These are phyloP conservation scores for Wallacemonas sp. DNA, from an alignment of 208 protist species.

Conservation along the genomic window DNA sequence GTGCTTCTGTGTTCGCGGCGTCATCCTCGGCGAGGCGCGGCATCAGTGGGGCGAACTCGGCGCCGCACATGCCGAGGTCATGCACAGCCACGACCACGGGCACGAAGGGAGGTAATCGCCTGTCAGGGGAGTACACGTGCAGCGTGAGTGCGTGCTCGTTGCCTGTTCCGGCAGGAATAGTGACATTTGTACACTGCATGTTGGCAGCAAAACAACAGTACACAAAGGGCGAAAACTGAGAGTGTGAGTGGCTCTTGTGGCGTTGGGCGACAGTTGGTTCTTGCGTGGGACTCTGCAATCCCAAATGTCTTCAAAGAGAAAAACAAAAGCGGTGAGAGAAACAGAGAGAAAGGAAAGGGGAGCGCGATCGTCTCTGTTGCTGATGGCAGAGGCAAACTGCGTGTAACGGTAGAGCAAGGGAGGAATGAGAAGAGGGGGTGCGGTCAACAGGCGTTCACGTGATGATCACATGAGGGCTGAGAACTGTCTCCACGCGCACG, in stretches of 20 bases:
- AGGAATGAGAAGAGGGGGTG: too few relatives aligned
- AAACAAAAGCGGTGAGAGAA: constrained; percentile 1
- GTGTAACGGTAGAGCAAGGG: too few relatives aligned
- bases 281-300: not conserved
- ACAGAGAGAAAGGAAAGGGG: not conserved
- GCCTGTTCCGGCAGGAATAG: not conserved
- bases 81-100: constrained; percentile 3
- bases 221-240: not conserved
- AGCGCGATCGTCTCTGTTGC: too few relatives aligned
- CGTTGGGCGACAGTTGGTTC: not conserved
- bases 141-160: not conserved
- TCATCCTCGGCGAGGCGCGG: not conserved
- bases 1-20: not conserved
- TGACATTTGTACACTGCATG: not conserved
- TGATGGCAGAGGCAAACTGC: too few relatives aligned
- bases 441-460: too few relatives aligned
- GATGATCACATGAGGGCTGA: too few relatives aligned
- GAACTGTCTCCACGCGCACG: too few relatives aligned
- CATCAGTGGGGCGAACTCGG: not conserved
- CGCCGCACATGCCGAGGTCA: not conserved
- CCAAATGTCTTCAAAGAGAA: not conserved
- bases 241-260: not conserved
- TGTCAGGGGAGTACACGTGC: not conserved
- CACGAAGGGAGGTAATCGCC: not conserved
- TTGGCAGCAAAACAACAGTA: not conserved